Percentiles rank a stretch among this genome's conserved stretches.
These are phyloP conservation scores for Verticillium nonalfalfae DNA, from an alignment of 2,329 filamentous ascomycete species.

Conservation along the genomic window DNA sequence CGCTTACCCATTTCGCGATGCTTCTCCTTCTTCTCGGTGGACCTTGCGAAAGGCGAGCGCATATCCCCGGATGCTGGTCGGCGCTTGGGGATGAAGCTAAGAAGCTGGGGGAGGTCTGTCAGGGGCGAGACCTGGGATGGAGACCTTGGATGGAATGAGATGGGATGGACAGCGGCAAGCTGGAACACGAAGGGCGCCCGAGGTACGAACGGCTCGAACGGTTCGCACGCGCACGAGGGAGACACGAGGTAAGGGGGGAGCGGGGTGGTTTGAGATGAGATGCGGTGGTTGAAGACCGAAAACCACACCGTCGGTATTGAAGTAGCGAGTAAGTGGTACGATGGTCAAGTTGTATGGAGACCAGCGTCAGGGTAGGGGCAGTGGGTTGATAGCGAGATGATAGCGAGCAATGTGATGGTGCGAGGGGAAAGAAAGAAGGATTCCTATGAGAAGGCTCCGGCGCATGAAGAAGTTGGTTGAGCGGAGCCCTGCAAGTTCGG, in stretches of 20 bases:
- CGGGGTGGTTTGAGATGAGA: background rate
- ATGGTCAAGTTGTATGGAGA: background rate
- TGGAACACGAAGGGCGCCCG: background rate
- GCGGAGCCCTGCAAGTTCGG: slow-evolving; percentile 1
- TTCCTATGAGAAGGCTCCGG: background rate
- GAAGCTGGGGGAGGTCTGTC: background rate
- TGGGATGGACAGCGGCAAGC: background rate
- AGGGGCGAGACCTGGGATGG: background rate
- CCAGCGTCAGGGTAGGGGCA: background rate
- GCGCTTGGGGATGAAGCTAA: background rate
- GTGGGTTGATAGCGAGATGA: background rate
- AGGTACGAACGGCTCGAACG: background rate
- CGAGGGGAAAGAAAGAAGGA: background rate
- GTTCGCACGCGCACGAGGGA: background rate
- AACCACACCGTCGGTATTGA: background rate
- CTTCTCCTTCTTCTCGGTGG: slow-evolving; percentile 1
- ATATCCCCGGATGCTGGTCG: background rate
- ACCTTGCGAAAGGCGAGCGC: background rate
- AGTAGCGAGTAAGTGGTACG: slow-evolving; percentile 1
- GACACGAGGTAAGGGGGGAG: background rate
- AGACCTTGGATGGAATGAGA: too few relatives aligned
- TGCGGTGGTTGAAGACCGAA: background rate
- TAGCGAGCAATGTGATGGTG: background rate
- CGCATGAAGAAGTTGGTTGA: background rate
- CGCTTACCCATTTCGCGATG: background rate